Evolutionary conservation across 495 filamentous ascomycete genomes (phyloP).

Genomic region (Aspergillus diversus): DNA sequence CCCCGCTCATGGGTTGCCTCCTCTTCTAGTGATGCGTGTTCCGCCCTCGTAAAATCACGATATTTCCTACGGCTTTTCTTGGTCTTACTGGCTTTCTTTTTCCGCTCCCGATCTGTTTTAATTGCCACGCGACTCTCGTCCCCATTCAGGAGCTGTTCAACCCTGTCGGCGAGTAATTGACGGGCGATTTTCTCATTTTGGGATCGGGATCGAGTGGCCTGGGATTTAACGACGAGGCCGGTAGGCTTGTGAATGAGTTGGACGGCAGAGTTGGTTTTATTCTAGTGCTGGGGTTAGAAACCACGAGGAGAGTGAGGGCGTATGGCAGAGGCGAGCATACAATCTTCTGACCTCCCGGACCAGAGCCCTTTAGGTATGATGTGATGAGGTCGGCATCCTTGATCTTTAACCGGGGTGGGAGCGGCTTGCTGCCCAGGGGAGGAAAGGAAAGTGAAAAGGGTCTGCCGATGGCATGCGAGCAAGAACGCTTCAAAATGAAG

Average conservation of each 20-base stretch:
- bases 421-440: constrained; percentile 47
- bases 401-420: constrained; percentile 77
- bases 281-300: constrained; percentile 51
- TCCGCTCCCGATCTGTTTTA: constrained; percentile 56
- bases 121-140: constrained; percentile 58
- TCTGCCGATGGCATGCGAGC: constrained; percentile 10
- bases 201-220: constrained; percentile 81
- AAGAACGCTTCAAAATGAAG: background rate
- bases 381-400: constrained; percentile 79
- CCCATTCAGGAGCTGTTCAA: constrained; percentile 71
- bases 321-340: constrained; percentile 26
- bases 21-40: constrained; percentile 49
- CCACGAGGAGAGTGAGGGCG: constrained; percentile 3
- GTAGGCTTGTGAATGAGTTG: constrained; percentile 90
- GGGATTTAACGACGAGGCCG: constrained; percentile 87
- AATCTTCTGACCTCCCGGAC: constrained; percentile 96
- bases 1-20: constrained; percentile 47
- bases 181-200: constrained; percentile 92
- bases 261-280: constrained; percentile 96
- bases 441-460: constrained; percentile 34
- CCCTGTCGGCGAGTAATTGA: constrained; percentile 70
- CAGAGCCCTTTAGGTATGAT: constrained; percentile 86
- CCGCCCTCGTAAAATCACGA: constrained; percentile 48
- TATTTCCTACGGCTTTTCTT: constrained; percentile 75
- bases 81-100: constrained; percentile 65